A percentile compares a stretch with the other conserved stretches of the same genome.
Evolutionary conservation across 169 alveolate species (phyloP).

Genomic region (Babesia ovis): DNA sequence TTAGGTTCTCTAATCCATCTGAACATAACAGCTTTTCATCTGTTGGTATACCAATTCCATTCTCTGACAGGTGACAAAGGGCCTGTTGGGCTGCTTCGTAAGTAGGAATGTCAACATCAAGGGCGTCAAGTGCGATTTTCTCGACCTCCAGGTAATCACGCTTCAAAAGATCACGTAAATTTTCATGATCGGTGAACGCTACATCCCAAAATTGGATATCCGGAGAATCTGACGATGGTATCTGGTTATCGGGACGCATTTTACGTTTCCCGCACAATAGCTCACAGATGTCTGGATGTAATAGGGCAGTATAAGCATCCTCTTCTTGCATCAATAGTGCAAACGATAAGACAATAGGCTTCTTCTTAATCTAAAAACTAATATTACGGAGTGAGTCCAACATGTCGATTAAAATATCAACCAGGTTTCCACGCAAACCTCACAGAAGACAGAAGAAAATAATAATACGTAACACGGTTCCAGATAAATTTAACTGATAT

Average conservation of each 20-base stretch:
- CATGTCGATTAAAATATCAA: too few relatives aligned
- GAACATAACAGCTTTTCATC: background rate
- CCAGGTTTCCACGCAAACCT: too few relatives aligned
- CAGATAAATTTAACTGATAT: too few relatives aligned
- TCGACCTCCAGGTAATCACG: constrained; percentile 25
- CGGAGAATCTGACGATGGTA: constrained; percentile 19
- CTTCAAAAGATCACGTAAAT: constrained; percentile 21
- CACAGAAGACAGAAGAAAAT: too few relatives aligned
- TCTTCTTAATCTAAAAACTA: constrained; percentile 22
- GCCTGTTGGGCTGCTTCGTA: constrained; percentile 25
- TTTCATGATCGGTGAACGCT: constrained; percentile 26
- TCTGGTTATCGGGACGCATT: constrained; percentile 11
- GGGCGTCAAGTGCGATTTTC: constrained; percentile 14
- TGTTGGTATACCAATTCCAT: constrained; percentile 16
- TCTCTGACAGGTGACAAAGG: background rate
- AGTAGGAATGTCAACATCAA: constrained; percentile 10
- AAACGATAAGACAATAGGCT: constrained; percentile 32
- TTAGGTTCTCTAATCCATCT: constrained; percentile 16
- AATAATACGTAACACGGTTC: too few relatives aligned
- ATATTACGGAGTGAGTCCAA: too few relatives aligned
- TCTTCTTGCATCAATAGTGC: constrained; percentile 32
- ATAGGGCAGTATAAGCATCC: constrained; percentile 10
- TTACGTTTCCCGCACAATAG: constrained; percentile 15
- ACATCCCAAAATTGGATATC: constrained; percentile 40
- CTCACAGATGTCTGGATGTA: constrained; percentile 30